Conservation (phyloP, 1,284 basidiomycete genomes). For the Puccinia novopanici region DNA sequence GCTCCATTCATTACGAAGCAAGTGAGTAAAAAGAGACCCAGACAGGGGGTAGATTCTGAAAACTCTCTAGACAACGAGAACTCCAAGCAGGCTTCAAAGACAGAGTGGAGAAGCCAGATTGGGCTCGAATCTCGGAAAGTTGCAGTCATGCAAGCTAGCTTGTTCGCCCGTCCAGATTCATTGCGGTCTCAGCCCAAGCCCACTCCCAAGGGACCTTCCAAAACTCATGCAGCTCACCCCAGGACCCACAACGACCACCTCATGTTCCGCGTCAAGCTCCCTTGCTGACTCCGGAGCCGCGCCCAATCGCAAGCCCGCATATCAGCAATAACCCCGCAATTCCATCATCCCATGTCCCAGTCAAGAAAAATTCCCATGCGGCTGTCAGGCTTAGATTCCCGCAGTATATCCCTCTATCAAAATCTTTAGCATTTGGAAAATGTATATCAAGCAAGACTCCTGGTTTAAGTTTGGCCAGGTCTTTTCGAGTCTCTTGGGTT, state of each 20-base stretch:
- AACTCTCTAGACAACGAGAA: neutral
- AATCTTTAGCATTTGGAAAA: constrained; percentile 67
- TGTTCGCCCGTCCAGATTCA: constrained; percentile 45
- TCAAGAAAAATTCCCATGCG: constrained; percentile 5
- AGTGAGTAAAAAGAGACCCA: constrained; percentile 43
- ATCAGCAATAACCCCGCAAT: constrained; percentile 12
- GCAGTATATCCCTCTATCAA: constrained; percentile 60
- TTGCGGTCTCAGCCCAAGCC: neutral
- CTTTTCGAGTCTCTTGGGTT: constrained; percentile 90
- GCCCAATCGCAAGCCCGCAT: neutral
- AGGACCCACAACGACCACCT: neutral
- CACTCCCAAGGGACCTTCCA: constrained; percentile 1
- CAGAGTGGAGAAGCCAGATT: constrained; percentile 35
- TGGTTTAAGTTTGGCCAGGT: constrained; percentile 79
- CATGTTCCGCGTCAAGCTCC: neutral
- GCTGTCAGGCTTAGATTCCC: constrained; percentile 56
- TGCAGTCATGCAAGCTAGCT: constrained; percentile 51
- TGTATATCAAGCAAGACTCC: constrained; percentile 76
- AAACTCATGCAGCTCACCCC: constrained; percentile 18
- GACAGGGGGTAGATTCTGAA: constrained; percentile 35
- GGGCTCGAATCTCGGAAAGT: constrained; percentile 50
- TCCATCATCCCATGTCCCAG: neutral
- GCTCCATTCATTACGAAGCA: neutral
- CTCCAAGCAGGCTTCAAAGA: neutral
- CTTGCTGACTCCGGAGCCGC: neutral